Base-by-base conservation (phyloP, 2,329 filamentous ascomycete species). In the Hortaea werneckii region DNA sequence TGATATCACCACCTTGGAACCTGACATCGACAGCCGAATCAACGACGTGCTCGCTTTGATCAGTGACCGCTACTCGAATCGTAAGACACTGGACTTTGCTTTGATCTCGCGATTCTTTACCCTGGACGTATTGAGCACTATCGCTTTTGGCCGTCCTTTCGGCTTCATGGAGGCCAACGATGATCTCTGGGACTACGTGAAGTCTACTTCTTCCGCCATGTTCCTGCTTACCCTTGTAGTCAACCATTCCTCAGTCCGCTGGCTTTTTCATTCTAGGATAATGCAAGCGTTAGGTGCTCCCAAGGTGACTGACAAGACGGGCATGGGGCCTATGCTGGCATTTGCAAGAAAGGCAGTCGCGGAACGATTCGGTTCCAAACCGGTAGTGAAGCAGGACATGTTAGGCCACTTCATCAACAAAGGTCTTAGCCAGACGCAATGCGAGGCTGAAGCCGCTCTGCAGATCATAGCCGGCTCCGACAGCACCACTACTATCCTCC, bases 401-500 rank as follows among this genome's bases (percentile, higher is more conserved):
- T 63, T 77, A 6, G 69, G 67, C 1, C 69, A 69, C 4, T 75
- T 76, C 48, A 60, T 74, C 9, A 56, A 61, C 4, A 66, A 72
- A 52, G 66, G 65, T 52, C 51, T 73, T 0, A 50, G 57, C 48
- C 49, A 65, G 57, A 13, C 62, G 12, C 55, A 69, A 47, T 65
- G 50, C 54, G 69, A 57, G 60, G 65, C 56, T 49, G 69, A 72
- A 50, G 60, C 60, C 1, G 50, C 65, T 26, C 45, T 68, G 39
- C 65, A 68, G 47, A 68, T 72, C 46, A 51, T 77, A 27, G 75
- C 75, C 4, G 77, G 76, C 8, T 72, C 74, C 0, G 76, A 79
- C 46, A 77, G 74, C 0, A 75, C 74, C 0, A 72, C 76, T 1
- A 75, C 73, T 0, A 68, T 68, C 5, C 68, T 80, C 12, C 68